Evolutionary conservation across 306 rosid genomes (phyloP).

Genomic region (Arachis stenosperma): DNA sequence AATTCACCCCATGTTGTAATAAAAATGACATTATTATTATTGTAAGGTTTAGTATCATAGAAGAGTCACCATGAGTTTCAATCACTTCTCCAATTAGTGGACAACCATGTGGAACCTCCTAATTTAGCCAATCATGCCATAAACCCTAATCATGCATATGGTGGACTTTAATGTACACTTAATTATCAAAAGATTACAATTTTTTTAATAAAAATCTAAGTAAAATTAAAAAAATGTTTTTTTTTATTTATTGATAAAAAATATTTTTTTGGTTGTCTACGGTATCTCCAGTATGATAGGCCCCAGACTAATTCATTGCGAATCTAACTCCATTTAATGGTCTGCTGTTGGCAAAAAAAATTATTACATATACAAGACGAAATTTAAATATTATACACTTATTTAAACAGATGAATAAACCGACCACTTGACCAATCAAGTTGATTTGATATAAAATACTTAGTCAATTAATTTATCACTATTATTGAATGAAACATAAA

Average conservation of each 20-base stretch:
- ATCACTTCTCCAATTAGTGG: constrained; percentile 25
- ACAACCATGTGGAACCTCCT: constrained; percentile 17
- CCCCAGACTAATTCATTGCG: too few species aligned
- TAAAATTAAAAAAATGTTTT: too few species aligned
- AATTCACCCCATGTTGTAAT: constrained; percentile 32
- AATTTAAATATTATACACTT: too few species aligned
- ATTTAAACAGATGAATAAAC: too few species aligned
- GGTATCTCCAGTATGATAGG: constrained; percentile 10
- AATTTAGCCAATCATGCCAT: constrained; percentile 32
- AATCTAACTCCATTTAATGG: too few species aligned
- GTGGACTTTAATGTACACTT: constrained; percentile 33
- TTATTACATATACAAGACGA: too few species aligned
- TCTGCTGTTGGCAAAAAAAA: too few species aligned
- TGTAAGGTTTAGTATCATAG: constrained; percentile 29
- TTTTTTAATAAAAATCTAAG: neutral
- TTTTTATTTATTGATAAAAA: neutral
- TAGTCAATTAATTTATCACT: too few species aligned
- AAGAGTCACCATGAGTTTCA: constrained; percentile 20
- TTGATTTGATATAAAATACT: too few species aligned
- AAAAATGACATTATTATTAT: constrained; percentile 1
- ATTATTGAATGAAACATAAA: too few species aligned
- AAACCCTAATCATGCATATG: constrained; percentile 19
- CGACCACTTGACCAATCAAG: too few species aligned
- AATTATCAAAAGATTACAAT: constrained; percentile 30
- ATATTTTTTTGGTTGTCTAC: constrained; percentile 31